A percentile compares a stretch with the other conserved stretches of the same genome.
phyloP scores from a whole-genome alignment of 495 filamentous ascomycete species.

The Entonaema liquescens region DNA sequence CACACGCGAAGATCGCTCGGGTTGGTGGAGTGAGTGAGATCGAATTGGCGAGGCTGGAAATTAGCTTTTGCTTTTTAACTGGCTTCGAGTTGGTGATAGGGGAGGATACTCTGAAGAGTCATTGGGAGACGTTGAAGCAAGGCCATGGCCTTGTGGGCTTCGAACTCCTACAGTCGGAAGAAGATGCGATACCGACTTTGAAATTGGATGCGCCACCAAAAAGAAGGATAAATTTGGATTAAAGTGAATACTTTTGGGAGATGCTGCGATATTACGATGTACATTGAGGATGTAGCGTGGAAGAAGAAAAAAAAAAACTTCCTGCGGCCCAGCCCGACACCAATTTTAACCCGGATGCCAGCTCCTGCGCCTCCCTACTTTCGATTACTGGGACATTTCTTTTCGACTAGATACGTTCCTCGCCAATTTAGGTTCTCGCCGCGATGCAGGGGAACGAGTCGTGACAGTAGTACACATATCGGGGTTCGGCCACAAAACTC shows the following conservation, averaged over 20 bases:
- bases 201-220: constrained; percentile 24
- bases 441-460: background rate
- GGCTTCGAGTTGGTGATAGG: constrained; percentile 82
- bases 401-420: background rate
- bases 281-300: background rate
- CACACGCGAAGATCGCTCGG: constrained; percentile 81
- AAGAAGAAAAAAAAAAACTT: background rate
- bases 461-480: background rate
- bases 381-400: background rate
- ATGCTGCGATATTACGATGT: background rate
- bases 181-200: constrained; percentile 18
- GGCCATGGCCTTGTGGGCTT: constrained; percentile 40
- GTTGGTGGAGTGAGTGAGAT: constrained; percentile 87
- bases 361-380: constrained; percentile 3
- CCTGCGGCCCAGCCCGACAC: background rate
- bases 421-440: background rate
- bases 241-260: background rate
- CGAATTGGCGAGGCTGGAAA: constrained; percentile 84
- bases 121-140: constrained; percentile 59
- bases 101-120: constrained; percentile 65
- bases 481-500: background rate
- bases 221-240: background rate
- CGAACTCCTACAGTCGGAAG: background rate
- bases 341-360: background rate
- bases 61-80: constrained; percentile 87